Percentiles rank a stretch among this genome's conserved stretches.
Conservation (phyloP, 1,284 basidiomycete species). For the Cerrena zonata region DNA sequence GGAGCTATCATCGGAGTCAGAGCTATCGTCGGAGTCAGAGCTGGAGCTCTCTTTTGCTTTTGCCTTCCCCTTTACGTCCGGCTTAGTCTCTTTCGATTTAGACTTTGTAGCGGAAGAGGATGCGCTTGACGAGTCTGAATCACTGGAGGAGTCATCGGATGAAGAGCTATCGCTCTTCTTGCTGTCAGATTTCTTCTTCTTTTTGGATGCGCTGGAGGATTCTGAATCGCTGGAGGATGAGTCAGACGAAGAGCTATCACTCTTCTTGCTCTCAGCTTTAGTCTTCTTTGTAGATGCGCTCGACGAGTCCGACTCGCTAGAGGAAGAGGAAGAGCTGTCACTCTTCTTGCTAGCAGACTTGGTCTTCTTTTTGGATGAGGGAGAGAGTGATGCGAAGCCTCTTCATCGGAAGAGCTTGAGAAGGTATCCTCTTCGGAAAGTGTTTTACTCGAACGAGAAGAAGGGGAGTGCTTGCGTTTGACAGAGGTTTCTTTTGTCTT, state of each 20-base stretch:
- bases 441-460: slow-evolving; percentile 12
- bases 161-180: slow-evolving; percentile 5
- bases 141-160: neutral
- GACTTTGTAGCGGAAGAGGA: slow-evolving; percentile 5
- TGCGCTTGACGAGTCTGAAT: neutral
- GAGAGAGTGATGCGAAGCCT: slow-evolving; percentile 1
- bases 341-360: neutral
- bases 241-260: neutral
- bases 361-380: neutral
- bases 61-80: slow-evolving; percentile 3
- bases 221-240: neutral
- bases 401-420: neutral
- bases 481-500: slow-evolving; percentile 10
- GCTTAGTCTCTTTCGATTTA: slow-evolving; percentile 7
- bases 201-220: neutral
- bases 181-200: neutral
- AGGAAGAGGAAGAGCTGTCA: neutral
- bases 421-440: slow-evolving; percentile 9
- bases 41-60: slow-evolving; percentile 4
- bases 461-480: slow-evolving; percentile 6
- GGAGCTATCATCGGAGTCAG: slow-evolving; percentile 1
- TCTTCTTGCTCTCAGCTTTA: neutral
- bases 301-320: slow-evolving; percentile 10
- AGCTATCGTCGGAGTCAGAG: slow-evolving; percentile 10
- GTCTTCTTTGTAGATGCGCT: slow-evolving; percentile 4